These are phyloP conservation scores for Cinnamomum chago DNA, from an alignment of 164 flowering plant species.

Conservation along the genomic window DNA sequence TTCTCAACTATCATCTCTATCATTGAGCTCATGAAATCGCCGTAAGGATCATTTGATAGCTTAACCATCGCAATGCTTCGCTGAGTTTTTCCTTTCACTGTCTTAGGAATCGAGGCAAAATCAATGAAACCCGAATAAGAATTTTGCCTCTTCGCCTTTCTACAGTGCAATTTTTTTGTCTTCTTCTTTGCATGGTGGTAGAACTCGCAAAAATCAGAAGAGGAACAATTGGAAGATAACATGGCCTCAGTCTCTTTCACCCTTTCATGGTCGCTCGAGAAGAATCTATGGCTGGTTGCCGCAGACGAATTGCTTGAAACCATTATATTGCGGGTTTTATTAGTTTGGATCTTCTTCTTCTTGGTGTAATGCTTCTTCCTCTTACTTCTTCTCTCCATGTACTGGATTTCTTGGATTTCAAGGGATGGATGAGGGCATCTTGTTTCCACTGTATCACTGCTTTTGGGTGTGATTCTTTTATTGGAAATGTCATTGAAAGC, in stretches of 20 bases:
- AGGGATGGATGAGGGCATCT: constrained; percentile 50
- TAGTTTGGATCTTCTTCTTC: constrained; percentile 5
- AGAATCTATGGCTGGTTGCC: constrained; percentile 24
- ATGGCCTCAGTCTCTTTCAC: constrained; percentile 45
- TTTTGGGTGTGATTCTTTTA: neutral
- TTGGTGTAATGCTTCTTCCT: constrained; percentile 6
- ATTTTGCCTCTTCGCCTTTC: constrained; percentile 7
- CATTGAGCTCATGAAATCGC: constrained; percentile 70
- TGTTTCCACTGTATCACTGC: constrained; percentile 19
- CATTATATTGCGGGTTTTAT: neutral
- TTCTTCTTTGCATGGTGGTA: neutral
- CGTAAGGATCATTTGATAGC: constrained; percentile 57
- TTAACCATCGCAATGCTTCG: constrained; percentile 70
- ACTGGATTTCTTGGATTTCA: neutral
- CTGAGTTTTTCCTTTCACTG: constrained; percentile 20
- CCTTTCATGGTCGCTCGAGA: constrained; percentile 42
- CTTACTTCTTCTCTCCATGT: constrained; percentile 1
- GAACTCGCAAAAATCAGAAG: constrained; percentile 45
- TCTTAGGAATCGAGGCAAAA: neutral
- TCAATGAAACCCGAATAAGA: constrained; percentile 15
- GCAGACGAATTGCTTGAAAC: constrained; percentile 15
- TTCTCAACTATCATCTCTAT: constrained; percentile 80
- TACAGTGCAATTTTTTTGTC: constrained; percentile 15
- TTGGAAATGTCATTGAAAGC: neutral
- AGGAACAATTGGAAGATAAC: constrained; percentile 39